Conservation (phyloP, 345 rosid species). For the Pistacia atlantica region DNA sequence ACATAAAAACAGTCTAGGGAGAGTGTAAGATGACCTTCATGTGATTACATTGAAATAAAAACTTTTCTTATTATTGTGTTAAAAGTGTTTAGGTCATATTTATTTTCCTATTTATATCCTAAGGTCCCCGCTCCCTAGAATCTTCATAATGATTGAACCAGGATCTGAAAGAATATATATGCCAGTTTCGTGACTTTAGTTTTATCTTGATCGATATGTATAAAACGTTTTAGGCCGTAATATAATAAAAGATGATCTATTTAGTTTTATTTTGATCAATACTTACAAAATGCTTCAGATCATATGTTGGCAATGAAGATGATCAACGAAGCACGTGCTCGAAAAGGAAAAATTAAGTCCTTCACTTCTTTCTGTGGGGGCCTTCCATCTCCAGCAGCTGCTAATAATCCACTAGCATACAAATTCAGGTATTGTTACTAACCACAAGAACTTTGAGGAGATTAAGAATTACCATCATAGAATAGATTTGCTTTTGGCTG, state of each 20-base stretch:
- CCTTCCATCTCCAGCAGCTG: constrained; percentile 96
- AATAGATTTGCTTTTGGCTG: not conserved
- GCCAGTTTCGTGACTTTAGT: not conserved
- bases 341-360: constrained; percentile 73
- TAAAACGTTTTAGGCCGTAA: constrained; percentile 63
- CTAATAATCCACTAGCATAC: constrained; percentile 89
- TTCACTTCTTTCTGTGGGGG: constrained; percentile 93
- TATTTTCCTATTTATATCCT: not conserved
- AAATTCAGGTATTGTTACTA: constrained; percentile 71
- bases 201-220: not conserved
- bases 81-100: not conserved
- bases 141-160: not conserved
- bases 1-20: no score
- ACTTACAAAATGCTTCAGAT: constrained; percentile 48
- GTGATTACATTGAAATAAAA: no score
- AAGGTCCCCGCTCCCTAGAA: not conserved
- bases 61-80: not conserved
- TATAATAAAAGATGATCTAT: not conserved
- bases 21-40: not conserved
- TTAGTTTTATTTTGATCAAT: not conserved
- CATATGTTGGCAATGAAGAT: constrained; percentile 99
- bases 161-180: not conserved
- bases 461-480: not conserved
- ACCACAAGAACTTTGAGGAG: not conserved
- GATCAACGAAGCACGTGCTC: constrained; percentile 71